Conservation (phyloP, 352 stramenopile genomes). For the Pythium apleroticum region DNA sequence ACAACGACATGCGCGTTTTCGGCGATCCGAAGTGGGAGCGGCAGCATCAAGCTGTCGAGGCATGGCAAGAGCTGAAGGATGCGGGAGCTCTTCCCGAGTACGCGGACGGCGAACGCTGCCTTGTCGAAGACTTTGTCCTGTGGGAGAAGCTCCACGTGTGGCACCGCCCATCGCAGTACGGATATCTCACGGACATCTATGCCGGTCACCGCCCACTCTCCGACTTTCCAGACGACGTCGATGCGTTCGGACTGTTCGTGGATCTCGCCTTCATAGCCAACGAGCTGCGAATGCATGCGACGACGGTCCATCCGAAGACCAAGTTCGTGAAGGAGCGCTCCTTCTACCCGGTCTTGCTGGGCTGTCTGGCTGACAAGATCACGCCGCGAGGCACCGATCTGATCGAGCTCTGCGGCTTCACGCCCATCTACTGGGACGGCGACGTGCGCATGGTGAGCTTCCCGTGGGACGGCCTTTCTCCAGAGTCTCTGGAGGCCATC, state of each 20-base stretch:
- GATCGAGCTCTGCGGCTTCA: conserved; percentile 3
- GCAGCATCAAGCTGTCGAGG: too few relatives aligned
- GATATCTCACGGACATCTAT: conserved; percentile 6
- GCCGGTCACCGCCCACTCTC: not conserved
- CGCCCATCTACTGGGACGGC: not conserved
- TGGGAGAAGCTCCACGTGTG: conserved; percentile 2
- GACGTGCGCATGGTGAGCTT: not conserved
- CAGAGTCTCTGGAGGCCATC: not conserved
- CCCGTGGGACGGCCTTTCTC: not conserved
- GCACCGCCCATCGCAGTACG: conserved; percentile 1
- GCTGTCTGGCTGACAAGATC: conserved; percentile 6
- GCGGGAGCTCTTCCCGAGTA: too few relatives aligned
- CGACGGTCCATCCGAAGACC: not conserved
- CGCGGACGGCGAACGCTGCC: not conserved
- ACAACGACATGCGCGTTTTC: too few relatives aligned
- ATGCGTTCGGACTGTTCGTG: conserved; percentile 5
- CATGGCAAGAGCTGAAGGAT: too few relatives aligned
- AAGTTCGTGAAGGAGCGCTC: not conserved
- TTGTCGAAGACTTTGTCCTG: not conserved
- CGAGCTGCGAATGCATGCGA: not conserved
- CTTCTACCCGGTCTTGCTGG: not conserved
- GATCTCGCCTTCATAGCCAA: not conserved
- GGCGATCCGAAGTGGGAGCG: too few relatives aligned
- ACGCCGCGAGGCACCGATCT: conserved; percentile 6
- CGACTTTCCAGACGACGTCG: not conserved